phyloP scores from a whole-genome alignment of 2,329 filamentous ascomycete genomes.

The Fusarium camptoceras region DNA sequence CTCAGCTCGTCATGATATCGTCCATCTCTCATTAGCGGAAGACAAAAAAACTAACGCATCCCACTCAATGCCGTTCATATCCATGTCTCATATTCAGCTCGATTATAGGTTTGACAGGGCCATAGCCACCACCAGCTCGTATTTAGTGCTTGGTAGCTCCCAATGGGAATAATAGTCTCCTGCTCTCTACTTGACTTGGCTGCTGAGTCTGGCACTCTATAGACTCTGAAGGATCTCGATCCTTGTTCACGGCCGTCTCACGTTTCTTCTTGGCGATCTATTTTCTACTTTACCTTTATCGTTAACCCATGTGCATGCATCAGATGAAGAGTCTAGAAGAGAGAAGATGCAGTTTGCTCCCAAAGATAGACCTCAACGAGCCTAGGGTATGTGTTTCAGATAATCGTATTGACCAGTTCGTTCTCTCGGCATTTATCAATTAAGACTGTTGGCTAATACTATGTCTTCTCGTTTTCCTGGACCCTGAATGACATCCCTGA shows the following conservation, averaged over 20 bases:
- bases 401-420: neutral
- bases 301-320: conserved; percentile 4
- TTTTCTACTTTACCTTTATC: neutral
- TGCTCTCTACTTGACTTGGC: conserved; percentile 1
- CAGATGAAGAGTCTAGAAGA: conserved; percentile 8
- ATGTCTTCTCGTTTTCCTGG: neutral
- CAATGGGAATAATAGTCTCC: neutral
- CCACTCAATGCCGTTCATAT: conserved; percentile 11
- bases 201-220: conserved; percentile 10
- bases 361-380: conserved; percentile 5
- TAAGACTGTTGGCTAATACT: conserved; percentile 10
- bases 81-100: conserved; percentile 17
- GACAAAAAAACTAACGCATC: neutral
- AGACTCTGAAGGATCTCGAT: conserved; percentile 19
- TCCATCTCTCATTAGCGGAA: conserved; percentile 5
- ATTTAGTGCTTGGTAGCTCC: conserved; percentile 29
- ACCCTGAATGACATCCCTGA: conserved; percentile 3
- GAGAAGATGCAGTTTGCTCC: neutral
- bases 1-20: neutral
- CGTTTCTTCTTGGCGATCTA: conserved; percentile 27
- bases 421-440: conserved; percentile 1
- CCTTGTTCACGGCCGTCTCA: conserved; percentile 20
- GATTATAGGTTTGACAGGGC: conserved; percentile 35
- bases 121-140: conserved; percentile 44
- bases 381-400: neutral